These are phyloP conservation scores for Haemoproteus tartakovskyi DNA, from an alignment of 169 alveolate species.

Conservation along the genomic window DNA sequence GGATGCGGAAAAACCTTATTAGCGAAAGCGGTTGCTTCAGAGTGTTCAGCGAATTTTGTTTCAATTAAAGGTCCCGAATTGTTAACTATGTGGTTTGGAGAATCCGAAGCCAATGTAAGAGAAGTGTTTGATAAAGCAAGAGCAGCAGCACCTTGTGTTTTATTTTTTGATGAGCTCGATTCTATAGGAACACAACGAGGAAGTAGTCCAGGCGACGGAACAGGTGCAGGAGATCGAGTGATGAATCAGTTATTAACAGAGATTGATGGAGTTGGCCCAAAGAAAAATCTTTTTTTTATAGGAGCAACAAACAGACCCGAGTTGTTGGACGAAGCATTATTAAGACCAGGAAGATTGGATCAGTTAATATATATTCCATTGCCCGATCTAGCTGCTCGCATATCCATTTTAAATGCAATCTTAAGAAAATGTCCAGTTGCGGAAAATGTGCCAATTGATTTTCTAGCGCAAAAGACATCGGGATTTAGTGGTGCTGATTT, in stretches of 20 bases:
- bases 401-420: conserved; percentile 92
- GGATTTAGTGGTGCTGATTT: conserved; percentile 99
- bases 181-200: conserved; percentile 98
- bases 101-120: conserved; percentile 99
- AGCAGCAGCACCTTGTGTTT: conserved; percentile 99
- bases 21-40: conserved; percentile 99
- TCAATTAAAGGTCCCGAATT: conserved; percentile 98
- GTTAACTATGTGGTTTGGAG: conserved; percentile 99
- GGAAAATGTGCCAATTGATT: conserved; percentile 94
- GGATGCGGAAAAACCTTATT: conserved; percentile 99
- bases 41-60: conserved; percentile 98
- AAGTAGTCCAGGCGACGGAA: conserved; percentile 91
- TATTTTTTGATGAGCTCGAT: conserved; percentile 99
- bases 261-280: conserved; percentile 99
- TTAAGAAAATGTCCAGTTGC: conserved; percentile 97
- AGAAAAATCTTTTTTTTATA: conserved; percentile 98
- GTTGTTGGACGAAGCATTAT: conserved; percentile 97
- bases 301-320: conserved; percentile 99
- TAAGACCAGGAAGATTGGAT: conserved; percentile 99
- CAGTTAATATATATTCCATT: conserved; percentile 99
- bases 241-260: conserved; percentile 99
- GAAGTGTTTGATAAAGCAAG: conserved; percentile 99
- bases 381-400: conserved; percentile 98
- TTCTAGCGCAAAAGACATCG: conserved; percentile 97
- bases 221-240: conserved; percentile 99